A percentile compares a stretch with the other conserved stretches of the same genome.
These are phyloP conservation scores for Trichoderma sp. DNA, from an alignment of 2,329 filamentous ascomycete species.

Conservation along the genomic window DNA sequence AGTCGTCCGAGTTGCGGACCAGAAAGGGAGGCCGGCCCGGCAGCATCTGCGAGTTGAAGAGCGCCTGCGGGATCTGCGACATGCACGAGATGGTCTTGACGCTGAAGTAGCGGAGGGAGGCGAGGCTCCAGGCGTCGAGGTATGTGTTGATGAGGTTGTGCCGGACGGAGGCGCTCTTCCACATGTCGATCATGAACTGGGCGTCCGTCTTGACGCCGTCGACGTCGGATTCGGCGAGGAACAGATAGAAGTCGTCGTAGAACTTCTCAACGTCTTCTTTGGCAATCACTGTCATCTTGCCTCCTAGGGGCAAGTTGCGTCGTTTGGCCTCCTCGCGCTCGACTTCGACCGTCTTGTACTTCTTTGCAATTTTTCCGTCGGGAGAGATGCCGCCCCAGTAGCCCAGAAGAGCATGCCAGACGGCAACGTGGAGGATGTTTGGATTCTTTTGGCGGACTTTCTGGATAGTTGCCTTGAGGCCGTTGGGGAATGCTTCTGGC, in stretches of 20 bases:
- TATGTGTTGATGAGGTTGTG: conserved; percentile 72
- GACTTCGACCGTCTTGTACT: conserved; percentile 73
- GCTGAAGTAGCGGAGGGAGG: conserved; percentile 76
- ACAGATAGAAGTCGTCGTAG: conserved; percentile 90
- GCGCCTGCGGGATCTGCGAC: conserved; percentile 82
- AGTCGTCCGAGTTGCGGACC: conserved; percentile 87
- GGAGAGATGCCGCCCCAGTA: conserved; percentile 92
- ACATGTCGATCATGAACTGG: conserved; percentile 84
- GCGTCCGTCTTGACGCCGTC: conserved; percentile 92
- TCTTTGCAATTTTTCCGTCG: conserved; percentile 69
- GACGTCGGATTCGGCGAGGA: conserved; percentile 72
- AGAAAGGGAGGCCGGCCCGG: conserved; percentile 73
- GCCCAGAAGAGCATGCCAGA: conserved; percentile 89
- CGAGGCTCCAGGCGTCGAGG: conserved; percentile 82
- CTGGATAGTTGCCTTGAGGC: conserved; percentile 70
- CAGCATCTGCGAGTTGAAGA: conserved; percentile 83
- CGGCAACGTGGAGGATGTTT: conserved; percentile 78
- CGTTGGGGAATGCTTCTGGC: conserved; percentile 73
- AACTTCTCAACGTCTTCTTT: conserved; percentile 73
- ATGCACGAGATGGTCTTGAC: conserved; percentile 87
- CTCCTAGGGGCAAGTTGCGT: conserved; percentile 55
- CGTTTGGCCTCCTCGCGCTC: conserved; percentile 52
- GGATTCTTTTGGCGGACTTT: conserved; percentile 70
- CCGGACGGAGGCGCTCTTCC: conserved; percentile 69
- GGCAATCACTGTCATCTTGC: conserved; percentile 72